A percentile compares a stretch with the other conserved stretches of the same genome.
Conservation (phyloP, 2,329 filamentous ascomycete genomes). For the Clonostachys chloroleuca region DNA sequence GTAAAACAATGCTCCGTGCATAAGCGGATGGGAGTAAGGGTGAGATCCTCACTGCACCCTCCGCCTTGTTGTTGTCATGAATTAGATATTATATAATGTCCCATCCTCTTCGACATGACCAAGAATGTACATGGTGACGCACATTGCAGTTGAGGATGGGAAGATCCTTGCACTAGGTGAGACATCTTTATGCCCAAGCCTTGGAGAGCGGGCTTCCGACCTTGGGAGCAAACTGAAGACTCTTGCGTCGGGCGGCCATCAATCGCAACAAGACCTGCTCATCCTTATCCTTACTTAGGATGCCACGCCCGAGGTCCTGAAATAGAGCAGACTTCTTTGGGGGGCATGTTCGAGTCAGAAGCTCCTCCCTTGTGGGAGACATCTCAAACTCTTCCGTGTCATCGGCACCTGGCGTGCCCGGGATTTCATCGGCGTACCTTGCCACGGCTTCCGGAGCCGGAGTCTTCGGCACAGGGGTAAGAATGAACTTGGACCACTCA, state of each 20-base stretch:
- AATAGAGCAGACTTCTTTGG: slow-evolving; percentile 34
- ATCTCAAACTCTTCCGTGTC: slow-evolving; percentile 20
- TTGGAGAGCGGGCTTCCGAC: slow-evolving; percentile 67
- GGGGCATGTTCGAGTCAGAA: slow-evolving; percentile 50
- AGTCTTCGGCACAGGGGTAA: slow-evolving; percentile 55
- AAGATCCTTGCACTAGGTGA: neutral
- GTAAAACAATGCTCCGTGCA: too few relatives aligned
- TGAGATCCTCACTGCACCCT: too few relatives aligned
- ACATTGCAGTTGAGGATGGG: neutral
- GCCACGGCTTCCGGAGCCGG: slow-evolving; percentile 51
- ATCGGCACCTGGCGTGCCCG: slow-evolving; percentile 35
- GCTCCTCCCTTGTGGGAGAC: slow-evolving; percentile 22
- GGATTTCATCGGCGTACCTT: slow-evolving; percentile 45
- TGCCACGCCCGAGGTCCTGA: slow-evolving; percentile 32
- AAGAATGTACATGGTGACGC: neutral
- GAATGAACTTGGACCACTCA: slow-evolving; percentile 35
- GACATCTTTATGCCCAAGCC: slow-evolving; percentile 35
- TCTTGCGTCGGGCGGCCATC: slow-evolving; percentile 71
- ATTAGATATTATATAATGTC: neutral
- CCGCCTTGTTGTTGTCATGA: too few relatives aligned
- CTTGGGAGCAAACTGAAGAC: slow-evolving; percentile 72
- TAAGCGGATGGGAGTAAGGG: too few relatives aligned
- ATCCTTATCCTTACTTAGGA: slow-evolving; percentile 47
- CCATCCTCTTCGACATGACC: neutral
- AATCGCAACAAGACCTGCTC: slow-evolving; percentile 56